These are phyloP conservation scores for Globisporangium barbulae DNA, from an alignment of 352 stramenopile species.

Conservation along the genomic window DNA sequence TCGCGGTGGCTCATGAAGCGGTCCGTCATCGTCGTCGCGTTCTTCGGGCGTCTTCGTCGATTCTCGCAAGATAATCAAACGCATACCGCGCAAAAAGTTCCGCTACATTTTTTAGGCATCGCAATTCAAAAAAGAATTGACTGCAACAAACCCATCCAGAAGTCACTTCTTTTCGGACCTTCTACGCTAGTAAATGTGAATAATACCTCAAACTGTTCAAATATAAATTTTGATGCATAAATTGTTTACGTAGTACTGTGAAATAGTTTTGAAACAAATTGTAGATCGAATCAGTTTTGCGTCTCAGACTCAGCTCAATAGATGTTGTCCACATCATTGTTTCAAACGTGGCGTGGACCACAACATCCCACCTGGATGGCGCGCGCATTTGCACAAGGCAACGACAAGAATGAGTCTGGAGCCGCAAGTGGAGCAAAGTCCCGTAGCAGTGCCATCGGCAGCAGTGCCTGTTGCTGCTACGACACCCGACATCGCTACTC, in stretches of 20 bases:
- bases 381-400: constrained; percentile 2
- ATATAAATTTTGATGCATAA: too few species aligned
- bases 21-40: constrained; percentile 52
- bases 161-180: too few species aligned
- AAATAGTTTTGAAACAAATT: too few species aligned
- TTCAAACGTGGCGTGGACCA: neutral
- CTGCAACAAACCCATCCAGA: too few species aligned
- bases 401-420: constrained; percentile 6
- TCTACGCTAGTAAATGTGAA: too few species aligned
- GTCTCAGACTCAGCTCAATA: too few species aligned
- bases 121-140: too few species aligned
- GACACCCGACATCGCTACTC: neutral
- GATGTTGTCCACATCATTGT: neutral
- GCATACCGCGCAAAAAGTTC: neutral
- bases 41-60: neutral
- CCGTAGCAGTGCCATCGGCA: neutral
- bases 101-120: neutral
- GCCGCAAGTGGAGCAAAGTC: constrained; percentile 7
- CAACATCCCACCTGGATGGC: neutral
- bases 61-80: neutral
- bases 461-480: neutral
- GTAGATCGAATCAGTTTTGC: too few species aligned
- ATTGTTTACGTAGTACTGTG: too few species aligned
- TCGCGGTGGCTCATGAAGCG: constrained; percentile 72
- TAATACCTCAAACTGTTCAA: too few species aligned